Evolutionary conservation across 2,329 filamentous ascomycete species (phyloP).

Genomic region (Aspergillus floridensis): DNA sequence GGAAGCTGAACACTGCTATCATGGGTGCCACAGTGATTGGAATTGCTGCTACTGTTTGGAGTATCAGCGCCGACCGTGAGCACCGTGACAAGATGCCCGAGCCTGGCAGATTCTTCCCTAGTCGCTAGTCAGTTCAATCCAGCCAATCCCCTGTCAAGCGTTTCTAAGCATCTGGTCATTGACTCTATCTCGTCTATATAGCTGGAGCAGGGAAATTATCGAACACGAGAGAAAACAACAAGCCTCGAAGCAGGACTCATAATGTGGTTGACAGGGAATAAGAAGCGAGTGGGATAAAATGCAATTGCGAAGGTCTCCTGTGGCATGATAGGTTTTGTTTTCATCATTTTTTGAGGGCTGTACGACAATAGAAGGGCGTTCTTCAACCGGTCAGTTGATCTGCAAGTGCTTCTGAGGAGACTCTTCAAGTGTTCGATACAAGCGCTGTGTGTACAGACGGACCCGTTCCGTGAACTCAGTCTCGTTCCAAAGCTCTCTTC

Average conservation of each 20-base stretch:
- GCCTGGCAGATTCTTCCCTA: slow-evolving; percentile 74
- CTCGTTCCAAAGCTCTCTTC: slow-evolving; percentile 45
- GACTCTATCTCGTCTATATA: slow-evolving; percentile 31
- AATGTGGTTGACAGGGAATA: slow-evolving; percentile 14
- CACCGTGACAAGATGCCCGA: slow-evolving; percentile 72
- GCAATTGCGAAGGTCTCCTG: slow-evolving; percentile 19
- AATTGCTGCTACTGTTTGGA: slow-evolving; percentile 67
- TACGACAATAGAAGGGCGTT: slow-evolving; percentile 41
- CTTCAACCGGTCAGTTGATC: slow-evolving; percentile 36
- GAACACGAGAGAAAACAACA: slow-evolving; percentile 60
- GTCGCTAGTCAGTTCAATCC: slow-evolving; percentile 66
- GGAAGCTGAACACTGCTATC: slow-evolving; percentile 85
- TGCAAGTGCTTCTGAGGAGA: slow-evolving; percentile 37
- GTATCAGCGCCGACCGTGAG: slow-evolving; percentile 71
- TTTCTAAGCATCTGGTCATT: slow-evolving; percentile 11
- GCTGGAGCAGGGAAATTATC: slow-evolving; percentile 70
- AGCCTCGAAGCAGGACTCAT: slow-evolving; percentile 45
- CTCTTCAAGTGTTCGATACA: slow-evolving; percentile 41
- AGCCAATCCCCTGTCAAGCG: slow-evolving; percentile 2
- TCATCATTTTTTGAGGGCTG: slow-evolving; percentile 34
- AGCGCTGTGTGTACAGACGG: slow-evolving; percentile 44
- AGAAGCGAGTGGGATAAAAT: slow-evolving; percentile 11
- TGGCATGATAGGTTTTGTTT: slow-evolving; percentile 31
- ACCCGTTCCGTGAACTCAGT: slow-evolving; percentile 45
- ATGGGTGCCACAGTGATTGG: slow-evolving; percentile 67